Percentiles rank a stretch among this genome's conserved stretches.
Conservation (phyloP, 148 eudicot genomes). For the Nyssa sinensis region DNA sequence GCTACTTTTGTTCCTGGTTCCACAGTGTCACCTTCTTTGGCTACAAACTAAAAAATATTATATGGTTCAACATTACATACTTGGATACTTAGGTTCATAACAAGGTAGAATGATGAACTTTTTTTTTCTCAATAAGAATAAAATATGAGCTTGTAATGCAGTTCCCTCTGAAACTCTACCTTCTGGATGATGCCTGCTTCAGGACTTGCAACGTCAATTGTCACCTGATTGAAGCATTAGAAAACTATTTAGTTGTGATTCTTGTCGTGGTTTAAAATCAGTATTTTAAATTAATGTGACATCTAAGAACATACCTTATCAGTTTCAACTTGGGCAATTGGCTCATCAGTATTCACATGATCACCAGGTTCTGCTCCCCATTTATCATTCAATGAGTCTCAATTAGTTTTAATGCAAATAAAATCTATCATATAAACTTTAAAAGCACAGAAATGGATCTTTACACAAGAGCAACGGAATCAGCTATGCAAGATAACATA, state of each 20-base stretch:
- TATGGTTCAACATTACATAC: not conserved
- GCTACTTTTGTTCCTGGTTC: conserved; percentile 79
- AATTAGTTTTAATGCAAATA: not conserved
- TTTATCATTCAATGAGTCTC: conserved; percentile 1
- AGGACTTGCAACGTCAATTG: conserved; percentile 79
- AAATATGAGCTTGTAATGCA: not conserved
- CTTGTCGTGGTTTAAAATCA: not conserved
- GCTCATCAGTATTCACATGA: conserved; percentile 64
- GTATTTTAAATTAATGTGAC: not conserved
- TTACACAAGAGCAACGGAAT: not conserved
- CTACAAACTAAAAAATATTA: conserved; percentile 44
- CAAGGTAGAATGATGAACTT: not conserved
- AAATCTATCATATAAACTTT: not conserved
- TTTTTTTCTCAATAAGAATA: too few species aligned
- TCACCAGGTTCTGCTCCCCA: conserved; percentile 68
- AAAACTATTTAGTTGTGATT: not conserved
- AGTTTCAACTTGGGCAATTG: conserved; percentile 85
- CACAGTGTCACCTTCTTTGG: conserved; percentile 84
- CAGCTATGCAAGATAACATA: conserved; percentile 25
- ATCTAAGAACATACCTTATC: conserved; percentile 56
- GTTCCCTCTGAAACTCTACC: conserved; percentile 26
- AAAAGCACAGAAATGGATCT: not conserved
- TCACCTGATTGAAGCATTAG: conserved; percentile 39
- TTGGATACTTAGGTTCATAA: not conserved
- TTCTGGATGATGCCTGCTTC: conserved; percentile 69